phyloP scores from a whole-genome alignment of 306 rosid species.

The Glycine tomentella region DNA sequence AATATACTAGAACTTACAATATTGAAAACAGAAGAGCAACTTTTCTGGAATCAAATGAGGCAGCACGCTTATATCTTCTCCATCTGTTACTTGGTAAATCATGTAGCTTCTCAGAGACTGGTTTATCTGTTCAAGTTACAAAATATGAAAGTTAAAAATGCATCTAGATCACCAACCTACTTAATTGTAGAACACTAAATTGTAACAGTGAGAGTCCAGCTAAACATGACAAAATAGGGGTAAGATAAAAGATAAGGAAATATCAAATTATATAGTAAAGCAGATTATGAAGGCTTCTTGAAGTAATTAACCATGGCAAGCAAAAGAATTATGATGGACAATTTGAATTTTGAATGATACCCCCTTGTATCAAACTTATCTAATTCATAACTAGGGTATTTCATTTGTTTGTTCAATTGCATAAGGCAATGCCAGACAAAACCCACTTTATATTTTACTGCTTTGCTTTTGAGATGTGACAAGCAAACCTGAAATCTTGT shows the following conservation, averaged over 20 bases:
- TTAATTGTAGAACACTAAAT: slow-evolving; percentile 2
- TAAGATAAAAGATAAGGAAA: slow-evolving; percentile 20
- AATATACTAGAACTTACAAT: slow-evolving; percentile 65
- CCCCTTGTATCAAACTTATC: slow-evolving; percentile 28
- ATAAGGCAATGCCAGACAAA: slow-evolving; percentile 34
- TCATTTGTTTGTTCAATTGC: slow-evolving; percentile 1
- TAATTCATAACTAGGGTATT: background rate
- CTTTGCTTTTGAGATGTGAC: slow-evolving; percentile 23
- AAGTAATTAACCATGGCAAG: slow-evolving; percentile 38
- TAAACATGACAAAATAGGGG: slow-evolving; percentile 4
- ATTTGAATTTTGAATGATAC: slow-evolving; percentile 36
- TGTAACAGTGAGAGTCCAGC: background rate
- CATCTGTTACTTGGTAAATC: slow-evolving; percentile 76
- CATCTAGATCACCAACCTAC: slow-evolving; percentile 33
- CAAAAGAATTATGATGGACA: slow-evolving; percentile 18
- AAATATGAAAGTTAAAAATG: slow-evolving; percentile 37
- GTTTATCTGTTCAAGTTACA: slow-evolving; percentile 60
- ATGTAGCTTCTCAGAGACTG: slow-evolving; percentile 69
- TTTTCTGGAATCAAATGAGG: slow-evolving; percentile 91
- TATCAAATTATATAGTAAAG: background rate
- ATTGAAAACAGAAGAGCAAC: slow-evolving; percentile 86
- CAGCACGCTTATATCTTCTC: slow-evolving; percentile 80
- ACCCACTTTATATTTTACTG: slow-evolving; percentile 34
- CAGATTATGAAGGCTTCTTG: no score
- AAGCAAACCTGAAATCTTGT: slow-evolving; percentile 32